phyloP scores from a whole-genome alignment of 805 yeast species.

The Yarrowia sp. region DNA sequence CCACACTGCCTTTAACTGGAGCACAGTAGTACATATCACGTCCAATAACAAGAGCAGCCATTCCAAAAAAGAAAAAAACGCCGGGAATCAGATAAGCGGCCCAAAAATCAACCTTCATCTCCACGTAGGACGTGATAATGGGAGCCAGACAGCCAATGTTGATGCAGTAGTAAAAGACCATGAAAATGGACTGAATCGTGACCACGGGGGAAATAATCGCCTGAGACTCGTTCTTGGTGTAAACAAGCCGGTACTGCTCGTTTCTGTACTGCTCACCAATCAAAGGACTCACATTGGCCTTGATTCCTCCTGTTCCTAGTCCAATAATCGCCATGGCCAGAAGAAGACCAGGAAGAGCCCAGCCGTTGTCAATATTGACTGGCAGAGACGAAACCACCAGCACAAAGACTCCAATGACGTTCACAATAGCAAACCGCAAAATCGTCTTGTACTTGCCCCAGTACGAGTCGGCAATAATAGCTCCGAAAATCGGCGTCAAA shows the following conservation, averaged over 20 bases:
- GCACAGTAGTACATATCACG: conserved; percentile 52
- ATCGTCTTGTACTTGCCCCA: conserved; percentile 72
- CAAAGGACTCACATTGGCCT: conserved; percentile 71
- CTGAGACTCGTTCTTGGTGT: conserved; percentile 46
- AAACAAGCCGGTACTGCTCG: conserved; percentile 52
- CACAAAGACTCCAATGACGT: conserved; percentile 59
- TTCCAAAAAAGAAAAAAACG: conserved; percentile 61
- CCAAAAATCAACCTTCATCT: conserved; percentile 54
- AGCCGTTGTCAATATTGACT: conserved; percentile 46
- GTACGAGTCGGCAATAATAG: conserved; percentile 68
- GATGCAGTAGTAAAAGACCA: conserved; percentile 72
- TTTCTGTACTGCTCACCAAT: conserved; percentile 72
- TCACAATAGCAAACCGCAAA: conserved; percentile 54
- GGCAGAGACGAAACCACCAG: conserved; percentile 70
- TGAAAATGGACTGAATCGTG: conserved; percentile 69
- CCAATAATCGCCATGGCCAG: conserved; percentile 60
- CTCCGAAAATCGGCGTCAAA: conserved; percentile 74
- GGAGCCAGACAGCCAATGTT: conserved; percentile 73
- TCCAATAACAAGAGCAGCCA: conserved; percentile 51
- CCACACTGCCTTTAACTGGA: conserved; percentile 59
- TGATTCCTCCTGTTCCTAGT: conserved; percentile 77
- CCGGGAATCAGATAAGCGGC: conserved; percentile 72
- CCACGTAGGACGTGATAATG: conserved; percentile 72
- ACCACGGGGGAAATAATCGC: conserved; percentile 68
- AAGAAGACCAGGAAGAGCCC: conserved; percentile 62